Evolutionary conservation across 2,329 filamentous ascomycete genomes (phyloP).

Genomic region (Cytospora schulzeri): DNA sequence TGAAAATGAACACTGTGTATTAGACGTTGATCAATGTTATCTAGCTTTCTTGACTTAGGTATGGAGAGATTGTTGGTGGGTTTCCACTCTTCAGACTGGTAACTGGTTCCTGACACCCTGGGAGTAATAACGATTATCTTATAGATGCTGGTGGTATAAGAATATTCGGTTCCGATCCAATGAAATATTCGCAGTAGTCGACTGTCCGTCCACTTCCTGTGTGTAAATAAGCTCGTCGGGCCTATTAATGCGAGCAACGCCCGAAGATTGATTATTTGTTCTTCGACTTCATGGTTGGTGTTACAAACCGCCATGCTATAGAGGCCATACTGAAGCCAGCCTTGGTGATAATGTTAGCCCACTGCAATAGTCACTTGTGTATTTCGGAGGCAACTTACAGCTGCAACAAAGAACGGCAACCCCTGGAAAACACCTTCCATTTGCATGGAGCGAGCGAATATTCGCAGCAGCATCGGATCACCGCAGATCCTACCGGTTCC

Average conservation of each 20-base stretch:
- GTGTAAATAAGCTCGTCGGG: not conserved
- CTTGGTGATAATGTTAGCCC: not conserved
- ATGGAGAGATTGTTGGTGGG: too few relatives aligned
- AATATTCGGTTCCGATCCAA: not conserved
- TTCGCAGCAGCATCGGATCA: slow-evolving; percentile 23
- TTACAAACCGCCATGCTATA: slow-evolving; percentile 25
- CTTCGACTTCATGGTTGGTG: not conserved
- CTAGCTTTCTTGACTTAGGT: too few relatives aligned
- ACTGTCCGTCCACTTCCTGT: not conserved
- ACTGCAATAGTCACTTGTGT: too few relatives aligned
- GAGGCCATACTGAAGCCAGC: slow-evolving; percentile 18
- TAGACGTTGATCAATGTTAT: too few relatives aligned
- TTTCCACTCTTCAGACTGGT: too few relatives aligned
- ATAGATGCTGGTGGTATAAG: not conserved
- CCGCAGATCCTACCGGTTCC: slow-evolving; percentile 25
- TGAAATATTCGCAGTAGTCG: not conserved
- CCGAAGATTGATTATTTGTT: not conserved
- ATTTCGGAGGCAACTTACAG: slow-evolving; percentile 8
- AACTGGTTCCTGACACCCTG: too few relatives aligned
- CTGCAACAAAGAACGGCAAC: slow-evolving; percentile 25
- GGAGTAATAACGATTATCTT: too few relatives aligned
- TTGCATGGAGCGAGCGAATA: slow-evolving; percentile 23
- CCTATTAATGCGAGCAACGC: not conserved
- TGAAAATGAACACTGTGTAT: too few relatives aligned
- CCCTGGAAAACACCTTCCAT: slow-evolving; percentile 15